A percentile compares a stretch with the other conserved stretches of the same genome.
These are phyloP conservation scores for Hemisphaericaspora xylanilytica DNA, from an alignment of 1,139 yeast genomes.

Conservation along the genomic window DNA sequence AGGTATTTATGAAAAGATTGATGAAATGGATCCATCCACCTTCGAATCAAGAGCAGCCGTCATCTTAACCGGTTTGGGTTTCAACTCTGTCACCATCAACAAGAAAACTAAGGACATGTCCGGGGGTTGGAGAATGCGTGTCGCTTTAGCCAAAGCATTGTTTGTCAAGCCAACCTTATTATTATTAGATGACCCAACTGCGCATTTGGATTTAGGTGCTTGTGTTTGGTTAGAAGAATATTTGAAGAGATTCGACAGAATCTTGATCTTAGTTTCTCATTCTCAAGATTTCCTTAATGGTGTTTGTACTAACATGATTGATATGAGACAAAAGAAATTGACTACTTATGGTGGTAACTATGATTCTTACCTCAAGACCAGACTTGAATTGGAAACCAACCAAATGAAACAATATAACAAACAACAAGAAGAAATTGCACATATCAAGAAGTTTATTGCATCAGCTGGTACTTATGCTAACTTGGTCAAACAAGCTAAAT, in stretches of 20 bases:
- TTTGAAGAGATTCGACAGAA: slow-evolving; percentile 89
- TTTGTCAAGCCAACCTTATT: slow-evolving; percentile 85
- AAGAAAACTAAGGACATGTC: slow-evolving; percentile 97
- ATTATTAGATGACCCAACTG: slow-evolving; percentile 96
- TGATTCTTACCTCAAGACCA: slow-evolving; percentile 93
- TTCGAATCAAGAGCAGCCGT: slow-evolving; percentile 96
- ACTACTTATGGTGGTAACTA: slow-evolving; percentile 95
- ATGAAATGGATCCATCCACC: slow-evolving; percentile 92
- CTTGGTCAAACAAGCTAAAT: slow-evolving; percentile 97
- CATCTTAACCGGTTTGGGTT: slow-evolving; percentile 96
- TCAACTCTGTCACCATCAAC: slow-evolving; percentile 76
- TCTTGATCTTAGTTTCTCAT: slow-evolving; percentile 92
- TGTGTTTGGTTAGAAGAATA: slow-evolving; percentile 99
- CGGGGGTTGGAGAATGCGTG: slow-evolving; percentile 98
- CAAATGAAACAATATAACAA: slow-evolving; percentile 97
- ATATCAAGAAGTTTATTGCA: slow-evolving; percentile 97
- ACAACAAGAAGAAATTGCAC: slow-evolving; percentile 98
- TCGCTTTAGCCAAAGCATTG: slow-evolving; percentile 80
- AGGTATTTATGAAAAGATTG: slow-evolving; percentile 90
- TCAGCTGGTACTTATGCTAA: slow-evolving; percentile 99
- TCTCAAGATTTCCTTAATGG: slow-evolving; percentile 99
- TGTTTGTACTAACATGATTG: slow-evolving; percentile 97
- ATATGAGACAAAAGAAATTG: slow-evolving; percentile 80
- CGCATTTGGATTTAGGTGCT: slow-evolving; percentile 98
- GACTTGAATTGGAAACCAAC: slow-evolving; percentile 90